phyloP scores from a whole-genome alignment of 441 rosid species.

The Croton setiger region DNA sequence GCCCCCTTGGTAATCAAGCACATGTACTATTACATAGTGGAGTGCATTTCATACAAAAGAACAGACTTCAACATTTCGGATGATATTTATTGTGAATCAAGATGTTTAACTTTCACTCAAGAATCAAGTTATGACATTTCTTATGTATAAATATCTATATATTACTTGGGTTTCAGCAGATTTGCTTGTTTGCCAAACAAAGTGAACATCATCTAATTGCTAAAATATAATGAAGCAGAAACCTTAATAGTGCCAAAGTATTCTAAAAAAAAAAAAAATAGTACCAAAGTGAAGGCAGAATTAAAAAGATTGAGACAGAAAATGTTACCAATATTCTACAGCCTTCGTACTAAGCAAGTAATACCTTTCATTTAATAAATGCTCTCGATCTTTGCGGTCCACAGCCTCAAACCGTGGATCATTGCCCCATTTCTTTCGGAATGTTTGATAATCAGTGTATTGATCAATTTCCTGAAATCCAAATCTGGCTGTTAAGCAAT shows the following conservation, averaged over 20 bases:
- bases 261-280: too few relatives aligned
- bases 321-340: conserved; percentile 12
- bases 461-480: conserved; percentile 76
- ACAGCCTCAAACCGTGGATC: conserved; percentile 86
- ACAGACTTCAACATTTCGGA: background rate
- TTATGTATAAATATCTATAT: background rate
- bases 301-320: conserved; percentile 11
- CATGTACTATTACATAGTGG: background rate
- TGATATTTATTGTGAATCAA: background rate
- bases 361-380: conserved; percentile 90
- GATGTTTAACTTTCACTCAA: background rate
- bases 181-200: background rate
- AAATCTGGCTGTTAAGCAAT: conserved; percentile 25
- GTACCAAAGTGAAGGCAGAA: background rate
- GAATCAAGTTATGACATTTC: background rate
- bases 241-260: background rate
- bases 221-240: background rate
- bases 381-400: conserved; percentile 87
- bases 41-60: background rate
- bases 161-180: background rate
- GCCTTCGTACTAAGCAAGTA: conserved; percentile 14
- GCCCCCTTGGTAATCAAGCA: background rate
- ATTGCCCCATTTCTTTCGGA: conserved; percentile 84
- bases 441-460: conserved; percentile 68
- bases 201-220: background rate